A percentile compares a stretch with the other conserved stretches of the same genome.
Evolutionary conservation across 2,329 filamentous ascomycete genomes (phyloP).

Genomic region (Pseudocercospora fijiensis): DNA sequence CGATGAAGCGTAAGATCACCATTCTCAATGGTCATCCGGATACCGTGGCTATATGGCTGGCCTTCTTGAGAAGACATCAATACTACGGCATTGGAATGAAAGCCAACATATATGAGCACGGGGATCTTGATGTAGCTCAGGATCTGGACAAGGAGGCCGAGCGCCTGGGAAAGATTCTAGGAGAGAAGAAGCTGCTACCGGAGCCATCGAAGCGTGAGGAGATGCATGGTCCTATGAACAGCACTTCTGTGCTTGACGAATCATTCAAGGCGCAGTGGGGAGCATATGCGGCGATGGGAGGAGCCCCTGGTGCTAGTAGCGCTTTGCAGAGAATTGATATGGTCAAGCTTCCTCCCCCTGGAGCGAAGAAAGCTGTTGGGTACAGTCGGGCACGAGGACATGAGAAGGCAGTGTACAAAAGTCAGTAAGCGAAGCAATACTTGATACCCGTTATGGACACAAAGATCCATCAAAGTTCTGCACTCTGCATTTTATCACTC

Average conservation of each 20-base stretch:
- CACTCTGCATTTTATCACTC: not conserved
- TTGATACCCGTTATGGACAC: not conserved
- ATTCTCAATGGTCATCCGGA: conserved; percentile 90
- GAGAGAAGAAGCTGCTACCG: conserved; percentile 23
- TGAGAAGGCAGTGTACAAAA: not conserved
- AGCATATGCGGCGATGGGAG: conserved; percentile 32
- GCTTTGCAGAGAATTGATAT: not conserved
- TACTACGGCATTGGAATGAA: conserved; percentile 99
- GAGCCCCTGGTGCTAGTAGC: conserved; percentile 19
- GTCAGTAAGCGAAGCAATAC: conserved; percentile 1
- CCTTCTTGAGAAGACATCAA: conserved; percentile 85
- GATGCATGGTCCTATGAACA: not conserved
- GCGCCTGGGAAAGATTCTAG: conserved; percentile 30
- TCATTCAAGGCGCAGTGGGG: conserved; percentile 36
- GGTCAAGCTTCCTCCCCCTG: not conserved
- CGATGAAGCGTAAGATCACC: conserved; percentile 79
- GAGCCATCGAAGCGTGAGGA: not conserved
- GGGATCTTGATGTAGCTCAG: conserved; percentile 46
- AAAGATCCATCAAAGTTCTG: not conserved
- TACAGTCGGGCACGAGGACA: not conserved
- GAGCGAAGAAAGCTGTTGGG: not conserved
- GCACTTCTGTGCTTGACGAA: conserved; percentile 25
- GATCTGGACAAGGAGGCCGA: conserved; percentile 40
- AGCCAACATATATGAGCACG: conserved; percentile 92
- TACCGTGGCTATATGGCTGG: conserved; percentile 86